Evolutionary conservation across 148 eudicot genomes (phyloP).

Genomic region (Camellia japonica): DNA sequence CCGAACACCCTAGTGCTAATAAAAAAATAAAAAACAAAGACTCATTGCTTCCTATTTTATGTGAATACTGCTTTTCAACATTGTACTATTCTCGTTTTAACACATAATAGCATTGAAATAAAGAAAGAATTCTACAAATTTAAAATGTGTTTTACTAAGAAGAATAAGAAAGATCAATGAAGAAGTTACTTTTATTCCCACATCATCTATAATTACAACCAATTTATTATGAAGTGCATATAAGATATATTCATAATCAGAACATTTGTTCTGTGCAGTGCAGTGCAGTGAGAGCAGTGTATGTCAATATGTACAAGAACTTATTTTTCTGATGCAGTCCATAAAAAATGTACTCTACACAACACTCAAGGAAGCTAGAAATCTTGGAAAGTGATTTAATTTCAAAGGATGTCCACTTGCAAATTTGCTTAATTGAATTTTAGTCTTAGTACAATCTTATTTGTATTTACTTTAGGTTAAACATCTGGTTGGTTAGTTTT

Average conservation of each 20-base stretch:
- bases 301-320: neutral
- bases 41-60: neutral
- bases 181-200: neutral
- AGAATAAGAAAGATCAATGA: neutral
- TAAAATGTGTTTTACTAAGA: neutral
- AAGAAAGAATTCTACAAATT: neutral
- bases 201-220: neutral
- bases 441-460: too few species aligned
- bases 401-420: neutral
- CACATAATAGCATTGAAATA: neutral
- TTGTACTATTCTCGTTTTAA: neutral
- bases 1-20: too few species aligned
- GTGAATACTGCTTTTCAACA: constrained; percentile 2
- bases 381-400: neutral
- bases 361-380: neutral
- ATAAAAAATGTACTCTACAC: neutral
- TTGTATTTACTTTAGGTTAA: too few species aligned
- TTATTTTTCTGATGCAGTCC: neutral
- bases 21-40: too few species aligned
- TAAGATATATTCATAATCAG: neutral
- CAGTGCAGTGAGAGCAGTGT: neutral
- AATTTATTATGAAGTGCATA: neutral
- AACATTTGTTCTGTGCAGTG: neutral
- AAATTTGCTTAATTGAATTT: neutral
- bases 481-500: too few species aligned